Percentiles rank a stretch among this genome's conserved stretches.
phyloP scores from a whole-genome alignment of 1,139 yeast genomes.

The Geotrichum aggregatum region DNA sequence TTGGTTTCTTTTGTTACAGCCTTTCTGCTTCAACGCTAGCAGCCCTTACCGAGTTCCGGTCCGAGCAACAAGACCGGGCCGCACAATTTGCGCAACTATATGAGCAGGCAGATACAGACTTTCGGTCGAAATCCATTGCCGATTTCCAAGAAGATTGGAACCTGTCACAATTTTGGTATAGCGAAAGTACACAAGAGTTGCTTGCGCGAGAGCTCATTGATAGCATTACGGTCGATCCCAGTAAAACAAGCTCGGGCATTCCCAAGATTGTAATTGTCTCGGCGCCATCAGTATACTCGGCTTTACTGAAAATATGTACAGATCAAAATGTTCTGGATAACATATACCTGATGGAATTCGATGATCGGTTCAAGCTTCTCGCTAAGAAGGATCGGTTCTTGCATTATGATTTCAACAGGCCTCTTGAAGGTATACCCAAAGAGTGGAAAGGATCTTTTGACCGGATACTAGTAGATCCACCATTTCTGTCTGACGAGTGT shows the following conservation, averaged over 20 bases:
- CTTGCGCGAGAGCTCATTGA: conserved; percentile 67
- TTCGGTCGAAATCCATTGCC: conserved; percentile 44
- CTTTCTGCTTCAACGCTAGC: conserved; percentile 72
- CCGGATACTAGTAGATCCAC: conserved; percentile 81
- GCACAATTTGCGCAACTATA: conserved; percentile 58
- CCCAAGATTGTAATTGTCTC: conserved; percentile 65
- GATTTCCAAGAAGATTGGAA: conserved; percentile 90
- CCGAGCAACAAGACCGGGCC: conserved; percentile 59
- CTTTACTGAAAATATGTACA: conserved; percentile 48
- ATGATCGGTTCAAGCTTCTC: conserved; percentile 65
- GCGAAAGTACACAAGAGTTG: conserved; percentile 62
- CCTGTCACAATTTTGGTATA: conserved; percentile 85
- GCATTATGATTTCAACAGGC: conserved; percentile 70
- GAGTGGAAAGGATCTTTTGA: conserved; percentile 60
- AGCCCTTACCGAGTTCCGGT: conserved; percentile 66
- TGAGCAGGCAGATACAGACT: conserved; percentile 50
- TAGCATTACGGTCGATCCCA: conserved; percentile 52
- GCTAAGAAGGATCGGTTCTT: conserved; percentile 66
- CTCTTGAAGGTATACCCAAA: conserved; percentile 54
- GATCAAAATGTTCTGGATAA: conserved; percentile 42
- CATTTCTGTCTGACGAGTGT: conserved; percentile 76
- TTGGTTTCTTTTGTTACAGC: conserved; percentile 25
- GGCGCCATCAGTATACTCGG: conserved; percentile 92
- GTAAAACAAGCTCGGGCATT: no score
- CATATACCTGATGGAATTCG: conserved; percentile 70